Evolutionary conservation across 352 stramenopile genomes (phyloP).

Genomic region (Phytophthora meadii): DNA sequence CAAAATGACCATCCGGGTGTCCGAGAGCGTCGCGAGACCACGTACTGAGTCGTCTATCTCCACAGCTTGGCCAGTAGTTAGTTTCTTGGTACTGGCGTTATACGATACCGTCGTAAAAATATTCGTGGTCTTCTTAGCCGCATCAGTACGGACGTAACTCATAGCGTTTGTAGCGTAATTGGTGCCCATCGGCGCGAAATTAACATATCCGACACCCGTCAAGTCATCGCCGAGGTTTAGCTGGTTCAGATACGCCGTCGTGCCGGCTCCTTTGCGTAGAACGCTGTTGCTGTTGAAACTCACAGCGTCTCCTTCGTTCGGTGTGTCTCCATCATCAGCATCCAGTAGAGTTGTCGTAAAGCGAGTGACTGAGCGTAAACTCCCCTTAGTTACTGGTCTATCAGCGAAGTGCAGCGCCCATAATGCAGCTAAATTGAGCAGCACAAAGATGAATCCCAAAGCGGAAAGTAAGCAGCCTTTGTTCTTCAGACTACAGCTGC

Average conservation of each 20-base stretch:
- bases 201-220: constrained; percentile 45
- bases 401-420: constrained; percentile 76
- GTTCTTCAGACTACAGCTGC: constrained; percentile 9
- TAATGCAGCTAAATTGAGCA: constrained; percentile 65
- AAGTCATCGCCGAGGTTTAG: constrained; percentile 26
- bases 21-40: constrained; percentile 64
- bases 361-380: constrained; percentile 39
- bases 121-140: constrained; percentile 26
- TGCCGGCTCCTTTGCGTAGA: constrained; percentile 67
- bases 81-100: constrained; percentile 34
- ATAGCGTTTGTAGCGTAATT: constrained; percentile 55
- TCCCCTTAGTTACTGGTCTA: constrained; percentile 29
- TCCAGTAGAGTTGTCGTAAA: constrained; percentile 39
- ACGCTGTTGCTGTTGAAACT: constrained; percentile 42
- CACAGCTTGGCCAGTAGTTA: constrained; percentile 27
- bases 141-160: constrained; percentile 44
- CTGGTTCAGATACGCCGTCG: constrained; percentile 66
- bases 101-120: constrained; percentile 60
- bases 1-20: constrained; percentile 52
- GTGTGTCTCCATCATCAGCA: constrained; percentile 24
- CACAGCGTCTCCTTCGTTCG: constrained; percentile 42
- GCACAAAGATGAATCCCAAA: constrained; percentile 59
- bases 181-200: constrained; percentile 56
- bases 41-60: constrained; percentile 43
- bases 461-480: constrained; percentile 33